phyloP scores from a whole-genome alignment of 345 rosid genomes.

The Laguncularia racemosa region DNA sequence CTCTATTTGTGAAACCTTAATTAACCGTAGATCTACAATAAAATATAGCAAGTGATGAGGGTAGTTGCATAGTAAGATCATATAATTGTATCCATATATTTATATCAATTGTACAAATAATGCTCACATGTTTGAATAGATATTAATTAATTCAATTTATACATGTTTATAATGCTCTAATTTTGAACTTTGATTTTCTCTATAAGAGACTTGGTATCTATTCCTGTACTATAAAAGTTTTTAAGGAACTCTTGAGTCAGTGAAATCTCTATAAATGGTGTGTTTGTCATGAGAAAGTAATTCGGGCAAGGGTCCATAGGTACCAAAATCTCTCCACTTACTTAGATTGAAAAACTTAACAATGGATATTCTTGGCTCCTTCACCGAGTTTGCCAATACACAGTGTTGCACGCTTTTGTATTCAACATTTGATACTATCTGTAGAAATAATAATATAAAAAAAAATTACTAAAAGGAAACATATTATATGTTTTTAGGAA shows the following conservation, averaged over 20 bases:
- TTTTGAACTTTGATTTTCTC: conserved; percentile 8
- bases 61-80: too few relatives aligned
- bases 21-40: too few relatives aligned
- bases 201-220: conserved; percentile 21
- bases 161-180: neutral
- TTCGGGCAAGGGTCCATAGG: conserved; percentile 30
- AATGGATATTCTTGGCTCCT: conserved; percentile 19
- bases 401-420: conserved; percentile 29
- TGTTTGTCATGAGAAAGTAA: conserved; percentile 17
- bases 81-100: too few relatives aligned
- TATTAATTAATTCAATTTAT: too few relatives aligned
- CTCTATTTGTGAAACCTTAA: too few relatives aligned
- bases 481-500: neutral
- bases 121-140: too few relatives aligned
- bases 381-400: conserved; percentile 17
- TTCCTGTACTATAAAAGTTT: conserved; percentile 16
- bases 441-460: neutral
- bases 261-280: conserved; percentile 19
- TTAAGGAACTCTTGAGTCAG: conserved; percentile 6
- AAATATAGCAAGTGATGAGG: too few relatives aligned
- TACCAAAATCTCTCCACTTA: conserved; percentile 16
- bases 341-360: conserved; percentile 17
- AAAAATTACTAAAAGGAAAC: neutral
- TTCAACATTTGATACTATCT: conserved; percentile 29
- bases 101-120: too few relatives aligned